These are phyloP conservation scores for Mycena crocata DNA, from an alignment of 768 basidiomycete species.

Conservation along the genomic window DNA sequence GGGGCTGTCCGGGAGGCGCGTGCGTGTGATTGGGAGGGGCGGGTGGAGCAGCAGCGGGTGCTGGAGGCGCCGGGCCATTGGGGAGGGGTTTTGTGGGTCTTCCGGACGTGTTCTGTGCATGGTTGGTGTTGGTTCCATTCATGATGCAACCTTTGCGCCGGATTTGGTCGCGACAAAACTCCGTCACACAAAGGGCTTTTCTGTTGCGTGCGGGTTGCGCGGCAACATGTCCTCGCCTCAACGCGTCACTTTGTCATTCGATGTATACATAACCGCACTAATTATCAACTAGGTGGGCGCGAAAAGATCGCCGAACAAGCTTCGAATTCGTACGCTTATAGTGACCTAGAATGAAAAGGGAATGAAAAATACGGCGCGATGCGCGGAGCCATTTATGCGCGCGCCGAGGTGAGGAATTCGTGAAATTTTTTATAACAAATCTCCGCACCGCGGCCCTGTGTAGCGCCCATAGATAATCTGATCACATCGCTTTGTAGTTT, in stretches of 20 bases:
- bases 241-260: not conserved
- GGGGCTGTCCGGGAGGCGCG: conserved; percentile 42
- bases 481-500: too few relatives aligned
- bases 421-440: too few relatives aligned
- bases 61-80: conserved; percentile 69
- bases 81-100: conserved; percentile 65
- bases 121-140: conserved; percentile 58
- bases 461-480: too few relatives aligned
- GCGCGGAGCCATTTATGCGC: too few relatives aligned
- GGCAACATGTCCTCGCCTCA: not conserved
- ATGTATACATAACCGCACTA: not conserved
- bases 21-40: conserved; percentile 60
- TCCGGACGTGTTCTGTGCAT: conserved; percentile 50
- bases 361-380: too few relatives aligned
- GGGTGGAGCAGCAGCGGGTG: conserved; percentile 69
- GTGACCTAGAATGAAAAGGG: too few relatives aligned
- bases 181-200: not conserved
- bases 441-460: too few relatives aligned
- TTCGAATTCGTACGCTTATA: conserved; percentile 10
- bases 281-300: not conserved
- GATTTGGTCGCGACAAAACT: conserved; percentile 17
- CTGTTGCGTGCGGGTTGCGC: too few relatives aligned
- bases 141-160: conserved; percentile 47
- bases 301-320: conserved; percentile 7
- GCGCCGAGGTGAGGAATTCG: too few relatives aligned